phyloP scores from a whole-genome alignment of 2,329 filamentous ascomycete species.

The Pseudogymnoascus sp. region DNA sequence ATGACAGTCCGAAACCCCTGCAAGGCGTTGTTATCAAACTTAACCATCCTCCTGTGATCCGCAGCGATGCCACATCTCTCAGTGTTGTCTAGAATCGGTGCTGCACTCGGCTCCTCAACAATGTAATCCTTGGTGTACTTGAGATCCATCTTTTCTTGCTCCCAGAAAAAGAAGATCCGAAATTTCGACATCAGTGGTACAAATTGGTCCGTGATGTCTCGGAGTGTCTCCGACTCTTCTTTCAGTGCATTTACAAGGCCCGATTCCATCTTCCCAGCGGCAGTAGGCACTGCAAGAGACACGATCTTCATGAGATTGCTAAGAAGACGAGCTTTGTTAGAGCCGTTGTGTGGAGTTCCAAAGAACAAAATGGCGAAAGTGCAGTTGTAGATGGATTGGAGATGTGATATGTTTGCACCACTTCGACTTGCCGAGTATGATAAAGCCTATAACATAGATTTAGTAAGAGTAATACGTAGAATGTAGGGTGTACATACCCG shows the following conservation, averaged over 20 bases:
- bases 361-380: constrained; percentile 33
- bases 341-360: constrained; percentile 32
- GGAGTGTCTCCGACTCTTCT: constrained; percentile 34
- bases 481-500: constrained; percentile 22
- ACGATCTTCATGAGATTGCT: constrained; percentile 25
- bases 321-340: constrained; percentile 27
- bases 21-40: neutral
- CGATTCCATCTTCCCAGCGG: constrained; percentile 24
- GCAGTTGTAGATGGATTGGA: constrained; percentile 32
- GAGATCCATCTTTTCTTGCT: constrained; percentile 31
- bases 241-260: constrained; percentile 48
- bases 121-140: constrained; percentile 43
- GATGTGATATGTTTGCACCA: constrained; percentile 24
- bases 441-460: constrained; percentile 25
- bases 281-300: constrained; percentile 24
- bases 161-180: constrained; percentile 34
- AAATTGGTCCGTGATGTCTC: constrained; percentile 34
- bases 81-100: constrained; percentile 41
- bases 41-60: constrained; percentile 11
- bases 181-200: constrained; percentile 31
- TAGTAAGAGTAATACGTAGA: neutral
- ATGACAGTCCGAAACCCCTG: neutral
- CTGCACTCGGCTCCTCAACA: constrained; percentile 60
- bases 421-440: constrained; percentile 24
- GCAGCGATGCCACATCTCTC: constrained; percentile 28